phyloP scores from a whole-genome alignment of 2,329 filamentous ascomycete genomes.

The Diaporthe longicolla region DNA sequence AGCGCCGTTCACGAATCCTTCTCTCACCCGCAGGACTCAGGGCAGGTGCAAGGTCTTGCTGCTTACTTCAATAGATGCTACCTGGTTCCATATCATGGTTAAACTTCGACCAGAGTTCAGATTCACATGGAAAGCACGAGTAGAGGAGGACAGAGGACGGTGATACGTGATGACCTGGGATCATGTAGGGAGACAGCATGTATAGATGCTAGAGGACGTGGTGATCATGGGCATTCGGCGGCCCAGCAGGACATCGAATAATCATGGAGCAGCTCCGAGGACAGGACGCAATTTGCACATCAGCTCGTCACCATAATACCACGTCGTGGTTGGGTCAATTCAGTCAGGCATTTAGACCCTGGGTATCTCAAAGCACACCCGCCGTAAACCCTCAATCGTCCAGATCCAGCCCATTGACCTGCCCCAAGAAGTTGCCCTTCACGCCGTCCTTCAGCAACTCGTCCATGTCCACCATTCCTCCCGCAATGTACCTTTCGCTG shows the following conservation, averaged over 20 bases:
- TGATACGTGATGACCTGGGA: too few species aligned
- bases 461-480: conserved; percentile 86
- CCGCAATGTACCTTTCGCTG: conserved; percentile 87
- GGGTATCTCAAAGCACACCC: conserved; percentile 17
- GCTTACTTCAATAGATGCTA: too few species aligned
- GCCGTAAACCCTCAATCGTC: conserved; percentile 45
- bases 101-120: too few species aligned
- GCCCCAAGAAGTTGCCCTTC: conserved; percentile 77
- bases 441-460: conserved; percentile 73
- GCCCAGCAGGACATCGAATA: not conserved
- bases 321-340: not conserved
- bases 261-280: not conserved
- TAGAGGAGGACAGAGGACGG: too few species aligned
- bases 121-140: too few species aligned
- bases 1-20: too few species aligned
- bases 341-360: not conserved
- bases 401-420: conserved; percentile 58
- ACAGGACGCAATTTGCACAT: not conserved
- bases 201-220: not conserved
- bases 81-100: too few species aligned
- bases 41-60: too few species aligned
- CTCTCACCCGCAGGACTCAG: too few species aligned
- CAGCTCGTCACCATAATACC: not conserved
- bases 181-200: too few species aligned
- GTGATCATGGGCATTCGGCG: too few species aligned